These are phyloP conservation scores for Aspergillus versicolor DNA, from an alignment of 2,329 filamentous ascomycete genomes.

Conservation along the genomic window DNA sequence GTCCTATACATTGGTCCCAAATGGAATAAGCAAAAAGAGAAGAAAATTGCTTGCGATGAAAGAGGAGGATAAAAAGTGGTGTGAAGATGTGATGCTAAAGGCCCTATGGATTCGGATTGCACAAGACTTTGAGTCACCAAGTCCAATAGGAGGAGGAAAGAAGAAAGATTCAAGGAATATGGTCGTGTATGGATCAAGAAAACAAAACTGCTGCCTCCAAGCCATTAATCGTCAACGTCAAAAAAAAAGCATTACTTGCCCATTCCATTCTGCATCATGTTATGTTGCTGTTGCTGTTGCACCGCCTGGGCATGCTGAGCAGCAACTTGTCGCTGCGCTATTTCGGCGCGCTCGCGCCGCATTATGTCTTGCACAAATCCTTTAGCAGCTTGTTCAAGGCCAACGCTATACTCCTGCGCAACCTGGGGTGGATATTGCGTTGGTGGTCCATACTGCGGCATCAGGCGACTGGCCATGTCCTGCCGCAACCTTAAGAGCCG, in stretches of 20 bases:
- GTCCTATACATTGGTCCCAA: slow-evolving; percentile 17
- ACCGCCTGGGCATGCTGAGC: slow-evolving; percentile 36
- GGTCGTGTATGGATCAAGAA: slow-evolving; percentile 7
- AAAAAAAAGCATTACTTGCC: slow-evolving; percentile 27
- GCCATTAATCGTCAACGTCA: slow-evolving; percentile 13
- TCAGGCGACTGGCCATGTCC: slow-evolving; percentile 38
- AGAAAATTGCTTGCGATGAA: neutral
- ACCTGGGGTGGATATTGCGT: slow-evolving; percentile 39
- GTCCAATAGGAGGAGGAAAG: slow-evolving; percentile 15
- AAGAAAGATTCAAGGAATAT: slow-evolving; percentile 1
- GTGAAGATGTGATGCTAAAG: neutral
- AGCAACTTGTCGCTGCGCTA: slow-evolving; percentile 27
- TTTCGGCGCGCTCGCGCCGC: slow-evolving; percentile 34
- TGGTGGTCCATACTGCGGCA: slow-evolving; percentile 40
- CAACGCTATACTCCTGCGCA: slow-evolving; percentile 37
- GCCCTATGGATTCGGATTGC: neutral
- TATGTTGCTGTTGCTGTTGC: slow-evolving; percentile 42
- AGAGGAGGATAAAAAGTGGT: neutral
- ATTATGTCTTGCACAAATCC: slow-evolving; percentile 39
- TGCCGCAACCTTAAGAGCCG: slow-evolving; percentile 35
- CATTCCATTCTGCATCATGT: slow-evolving; percentile 44
- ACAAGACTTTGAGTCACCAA: neutral
- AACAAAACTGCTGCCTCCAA: slow-evolving; percentile 6
- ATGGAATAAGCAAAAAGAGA: slow-evolving; percentile 11
- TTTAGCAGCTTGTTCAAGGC: slow-evolving; percentile 39